These are phyloP conservation scores for Sarcodon sp. DNA, from an alignment of 768 basidiomycete genomes.

Conservation along the genomic window DNA sequence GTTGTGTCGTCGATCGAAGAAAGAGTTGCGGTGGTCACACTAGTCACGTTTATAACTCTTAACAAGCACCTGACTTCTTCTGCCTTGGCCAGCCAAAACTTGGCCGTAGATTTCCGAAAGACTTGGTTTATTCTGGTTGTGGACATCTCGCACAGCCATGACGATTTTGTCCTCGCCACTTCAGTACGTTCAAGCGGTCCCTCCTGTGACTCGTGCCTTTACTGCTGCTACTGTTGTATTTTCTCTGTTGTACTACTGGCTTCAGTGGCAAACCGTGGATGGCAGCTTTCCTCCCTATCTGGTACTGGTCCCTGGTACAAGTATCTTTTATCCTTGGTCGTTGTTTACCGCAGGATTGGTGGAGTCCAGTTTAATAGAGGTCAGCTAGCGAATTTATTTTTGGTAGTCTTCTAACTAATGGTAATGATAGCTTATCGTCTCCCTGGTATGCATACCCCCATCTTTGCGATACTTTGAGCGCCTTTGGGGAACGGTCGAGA, in stretches of 20 bases:
- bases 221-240: constrained; percentile 45
- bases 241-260: constrained; percentile 51
- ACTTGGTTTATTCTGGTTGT: constrained; percentile 1
- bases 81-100: not conserved
- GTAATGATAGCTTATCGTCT: constrained; percentile 51
- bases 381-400: constrained; percentile 14
- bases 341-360: constrained; percentile 82
- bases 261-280: constrained; percentile 37
- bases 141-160: constrained; percentile 28
- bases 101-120: too few relatives aligned
- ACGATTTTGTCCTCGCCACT: constrained; percentile 61
- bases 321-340: constrained; percentile 86
- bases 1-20: too few relatives aligned
- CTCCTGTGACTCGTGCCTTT: constrained; percentile 68
- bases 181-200: constrained; percentile 56
- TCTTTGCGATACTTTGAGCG: constrained; percentile 86
- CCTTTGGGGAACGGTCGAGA: constrained; percentile 85
- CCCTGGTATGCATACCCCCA: constrained; percentile 68
- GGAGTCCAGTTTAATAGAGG: constrained; percentile 77
- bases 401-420: not conserved
- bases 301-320: constrained; percentile 69
- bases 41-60: not conserved
- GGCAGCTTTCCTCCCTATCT: constrained; percentile 46
- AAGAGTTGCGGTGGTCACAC: not conserved
- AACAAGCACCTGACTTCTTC: not conserved